Conservation (phyloP, 2,329 filamentous ascomycete species). For the Xylariaceae sp. region DNA sequence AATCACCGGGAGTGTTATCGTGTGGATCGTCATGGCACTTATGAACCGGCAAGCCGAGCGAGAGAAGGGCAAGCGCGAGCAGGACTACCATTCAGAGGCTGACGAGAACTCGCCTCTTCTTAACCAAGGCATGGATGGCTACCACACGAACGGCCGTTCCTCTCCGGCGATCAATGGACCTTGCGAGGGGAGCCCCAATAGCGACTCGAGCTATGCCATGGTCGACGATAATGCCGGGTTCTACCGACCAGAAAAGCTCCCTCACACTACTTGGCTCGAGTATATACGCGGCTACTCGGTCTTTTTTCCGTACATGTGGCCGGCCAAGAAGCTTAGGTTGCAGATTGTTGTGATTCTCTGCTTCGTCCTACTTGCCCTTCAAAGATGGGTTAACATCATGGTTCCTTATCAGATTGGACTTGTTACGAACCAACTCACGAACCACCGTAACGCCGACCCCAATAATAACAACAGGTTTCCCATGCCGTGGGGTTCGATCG, state of each 20-base stretch:
- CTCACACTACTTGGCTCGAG: conserved; percentile 91
- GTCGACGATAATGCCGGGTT: conserved; percentile 70
- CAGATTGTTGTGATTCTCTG: conserved; percentile 78
- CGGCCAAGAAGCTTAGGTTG: conserved; percentile 68
- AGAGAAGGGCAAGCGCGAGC: conserved; percentile 39
- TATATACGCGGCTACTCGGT: conserved; percentile 88
- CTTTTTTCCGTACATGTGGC: conserved; percentile 97
- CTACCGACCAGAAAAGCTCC: conserved; percentile 81
- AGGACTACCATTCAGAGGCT: conserved; percentile 38
- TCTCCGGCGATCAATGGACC: conserved; percentile 44
- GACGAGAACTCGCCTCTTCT: conserved; percentile 64
- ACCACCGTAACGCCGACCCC: conserved; percentile 32
- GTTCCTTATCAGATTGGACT: conserved; percentile 77
- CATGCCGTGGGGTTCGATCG: conserved; percentile 71
- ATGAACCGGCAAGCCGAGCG: conserved; percentile 41
- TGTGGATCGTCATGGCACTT: conserved; percentile 50
- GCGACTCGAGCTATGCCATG: conserved; percentile 20
- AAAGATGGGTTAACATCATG: conserved; percentile 79
- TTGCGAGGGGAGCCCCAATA: conserved; percentile 20
- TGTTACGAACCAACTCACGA: conserved; percentile 68
- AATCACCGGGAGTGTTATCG: conserved; percentile 59
- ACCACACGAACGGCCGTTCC: conserved; percentile 25
- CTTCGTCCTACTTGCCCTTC: conserved; percentile 72
- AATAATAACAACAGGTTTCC: conserved; percentile 43
- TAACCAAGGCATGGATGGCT: conserved; percentile 25